Base-by-base conservation (phyloP, 202 grass and related monocot genomes). In the Elaeis oleifera region DNA sequence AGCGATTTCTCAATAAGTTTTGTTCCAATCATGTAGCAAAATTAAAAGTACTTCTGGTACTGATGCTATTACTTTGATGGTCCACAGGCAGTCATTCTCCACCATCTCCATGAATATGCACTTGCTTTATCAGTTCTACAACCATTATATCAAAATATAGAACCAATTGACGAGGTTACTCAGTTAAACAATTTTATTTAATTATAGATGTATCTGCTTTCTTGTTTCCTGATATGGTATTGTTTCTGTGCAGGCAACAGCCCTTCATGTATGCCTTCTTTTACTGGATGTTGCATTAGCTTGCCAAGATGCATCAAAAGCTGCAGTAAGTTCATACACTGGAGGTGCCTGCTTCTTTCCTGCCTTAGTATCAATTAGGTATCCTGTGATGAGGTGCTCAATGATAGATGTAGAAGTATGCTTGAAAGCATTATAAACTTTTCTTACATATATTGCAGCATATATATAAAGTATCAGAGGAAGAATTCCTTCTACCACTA, bases 261-360 rank as follows among this genome's bases (percentile, higher is more conserved):
- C 94, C 54, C 88, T 92, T 83, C 79, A 86, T 84, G 85, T 86
- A 51, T 99, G 88, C 63, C 87, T 99, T 84, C 75, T 99, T 18
- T 72, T 92, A 51, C 66, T 99, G 85, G 94, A 99, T 83, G 83
- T 99, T 84, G 48, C 94, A 58, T 81, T 92, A 64, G 78, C 84
- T 68, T 84, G 79, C 71, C 82, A 91, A 81, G 88, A 99, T 81
- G 82, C 82, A 60, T 69, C 74, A 67, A 86, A 79, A 86, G 94
- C 85, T 59, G 79, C 70, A 29, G 94, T 99, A 83, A 87, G 88
- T 87, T 74, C 51, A 50, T 29, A 44, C 49, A 54, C 51, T 51
- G 28, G 17, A 55, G n/a, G 18, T 49, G 48, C 36, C 8, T 64
- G 32, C 36, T 24, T 64, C 17, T 23, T 14, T 23, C 61, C 11